Base-by-base conservation (phyloP, 129 eudicot genomes). In the sunflower (Helianthus annuus) region DNA sequence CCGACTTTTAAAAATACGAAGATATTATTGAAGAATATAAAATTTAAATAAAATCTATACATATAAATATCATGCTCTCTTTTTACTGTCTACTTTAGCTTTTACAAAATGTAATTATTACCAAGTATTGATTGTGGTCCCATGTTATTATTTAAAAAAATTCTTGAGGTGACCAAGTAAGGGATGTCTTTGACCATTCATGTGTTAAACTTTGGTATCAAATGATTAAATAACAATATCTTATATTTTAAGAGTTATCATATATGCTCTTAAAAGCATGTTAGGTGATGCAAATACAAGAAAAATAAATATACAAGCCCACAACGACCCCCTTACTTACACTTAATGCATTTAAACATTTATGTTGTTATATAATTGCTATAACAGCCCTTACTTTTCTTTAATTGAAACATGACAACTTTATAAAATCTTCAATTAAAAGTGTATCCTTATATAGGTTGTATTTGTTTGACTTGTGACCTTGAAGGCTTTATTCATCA, bases 121-220 rank as follows among this genome's bases (percentile, higher is more conserved):
- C 63, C 15, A 24, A 57, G n/a, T 24, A 39, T 57, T 57, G 64
- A 4, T 57, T 57, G 38, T 57, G 64, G 64, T 24, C 64, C 64
- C 39, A 24, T 24, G 61, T 24, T 22, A 57, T 24, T 57, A 57
- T 24, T 10, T 57, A 11, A 57, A 57, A 57, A 57, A n/a, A 6
- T 24, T 57, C 29, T 57, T 10, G 38, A 57, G 39, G 64, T 57
- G 64, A 57, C 64, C 64, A 57, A 57, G 24, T 57, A 22, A 57
- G 7, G 10, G 64, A 10, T 57, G 64, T 57, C 64, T 22, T 57
- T 57, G 64, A 57, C 62, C 62, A 56, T 24, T 4, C n/a, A 7
- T 55, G 34, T 55, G 61, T 17, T 13, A 17, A 55, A 55, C 61
- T 55, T 55, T 55, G 13, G 24, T 19, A 55, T 42, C 46, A 42